A percentile compares a stretch with the other conserved stretches of the same genome.
These are phyloP conservation scores for Ophiostoma sp. DNA, from an alignment of 2,329 filamentous ascomycete species.

Conservation along the genomic window DNA sequence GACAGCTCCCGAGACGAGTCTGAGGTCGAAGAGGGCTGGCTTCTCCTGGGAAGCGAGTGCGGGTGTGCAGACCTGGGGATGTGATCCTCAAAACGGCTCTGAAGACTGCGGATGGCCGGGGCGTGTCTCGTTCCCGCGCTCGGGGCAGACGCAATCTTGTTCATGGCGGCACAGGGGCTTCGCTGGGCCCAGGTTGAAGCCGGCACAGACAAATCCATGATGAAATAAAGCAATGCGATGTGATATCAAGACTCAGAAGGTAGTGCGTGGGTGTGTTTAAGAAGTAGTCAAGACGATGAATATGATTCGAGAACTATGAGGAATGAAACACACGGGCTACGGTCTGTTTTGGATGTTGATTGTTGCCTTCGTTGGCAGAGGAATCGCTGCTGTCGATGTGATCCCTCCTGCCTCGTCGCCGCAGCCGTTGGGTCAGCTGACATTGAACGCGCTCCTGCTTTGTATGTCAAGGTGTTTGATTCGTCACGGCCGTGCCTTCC, in stretches of 20 bases:
- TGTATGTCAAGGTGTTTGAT: neutral
- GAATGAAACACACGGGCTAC: neutral
- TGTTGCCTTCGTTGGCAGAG: neutral
- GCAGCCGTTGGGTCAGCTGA: neutral
- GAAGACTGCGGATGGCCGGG: neutral
- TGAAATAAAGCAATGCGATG: neutral
- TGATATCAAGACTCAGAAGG: neutral
- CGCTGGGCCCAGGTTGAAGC: neutral
- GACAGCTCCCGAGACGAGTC: neutral
- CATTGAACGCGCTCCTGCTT: neutral
- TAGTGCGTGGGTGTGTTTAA: neutral
- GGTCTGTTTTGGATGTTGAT: neutral
- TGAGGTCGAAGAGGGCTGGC: constrained; percentile 9
- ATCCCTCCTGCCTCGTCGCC: neutral
- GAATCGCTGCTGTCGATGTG: neutral
- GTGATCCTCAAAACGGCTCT: neutral
- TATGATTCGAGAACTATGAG: neutral
- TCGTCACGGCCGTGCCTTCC: no score
- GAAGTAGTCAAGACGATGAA: neutral
- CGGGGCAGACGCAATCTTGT: neutral
- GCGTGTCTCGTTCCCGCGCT: neutral
- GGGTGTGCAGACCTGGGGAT: no score
- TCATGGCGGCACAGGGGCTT: neutral
- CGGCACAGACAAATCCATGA: constrained; percentile 7
- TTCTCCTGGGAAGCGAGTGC: neutral